Base-by-base conservation (phyloP, 1,284 basidiomycete genomes). In the Puccinia horiana region DNA sequence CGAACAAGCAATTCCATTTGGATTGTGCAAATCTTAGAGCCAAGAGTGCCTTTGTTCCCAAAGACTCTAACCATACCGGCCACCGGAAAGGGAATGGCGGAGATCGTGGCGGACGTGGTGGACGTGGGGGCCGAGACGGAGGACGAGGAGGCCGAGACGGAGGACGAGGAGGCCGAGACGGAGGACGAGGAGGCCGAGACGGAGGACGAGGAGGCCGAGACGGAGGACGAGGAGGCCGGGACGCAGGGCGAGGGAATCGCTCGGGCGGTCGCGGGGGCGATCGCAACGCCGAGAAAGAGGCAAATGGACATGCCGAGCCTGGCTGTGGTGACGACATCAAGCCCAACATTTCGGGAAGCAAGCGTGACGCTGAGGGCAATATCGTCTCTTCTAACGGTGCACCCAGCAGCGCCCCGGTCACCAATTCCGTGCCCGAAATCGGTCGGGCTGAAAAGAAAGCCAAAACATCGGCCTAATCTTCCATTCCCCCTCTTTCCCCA, bases 341-440 rank as follows among this genome's bases (percentile, higher is more conserved):
- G 26, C 65, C 18, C 58, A 75, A 58, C 20, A 29, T 40, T 23
- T 0, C 47, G 5, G 65, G 56, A 54, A 82, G 32, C n/a, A 82
- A 82, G 44, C 73, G 81, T 16, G 81, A 82, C 56, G 81, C 63
- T 12, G 81, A 82, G 61, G 81, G 81, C 29, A 82, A 82, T 35
- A n/a, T 82, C n/a, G 63, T 82, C 37, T 49, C 58, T 18, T 54
- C 58, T 29, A 67, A 47, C 32, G 81, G 81, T n/a, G 81, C 72
- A 1, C 16, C 80, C n/a, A n/a, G 4, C 40, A 42, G 42, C 37
- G n/a, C 72, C n/a, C 70, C 72, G 52, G 40, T 49, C 32, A 37
- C 74, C 52, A 74, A 35, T 37, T 70, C 81, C 18, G 74, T 82
- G 11, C 81, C 81, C 20, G 81, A 82, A n/a, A 82, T 82, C 26